A percentile compares a stretch with the other conserved stretches of the same genome.
These are phyloP conservation scores for Auricularia sp. DNA, from an alignment of 768 basidiomycete species.

Conservation along the genomic window DNA sequence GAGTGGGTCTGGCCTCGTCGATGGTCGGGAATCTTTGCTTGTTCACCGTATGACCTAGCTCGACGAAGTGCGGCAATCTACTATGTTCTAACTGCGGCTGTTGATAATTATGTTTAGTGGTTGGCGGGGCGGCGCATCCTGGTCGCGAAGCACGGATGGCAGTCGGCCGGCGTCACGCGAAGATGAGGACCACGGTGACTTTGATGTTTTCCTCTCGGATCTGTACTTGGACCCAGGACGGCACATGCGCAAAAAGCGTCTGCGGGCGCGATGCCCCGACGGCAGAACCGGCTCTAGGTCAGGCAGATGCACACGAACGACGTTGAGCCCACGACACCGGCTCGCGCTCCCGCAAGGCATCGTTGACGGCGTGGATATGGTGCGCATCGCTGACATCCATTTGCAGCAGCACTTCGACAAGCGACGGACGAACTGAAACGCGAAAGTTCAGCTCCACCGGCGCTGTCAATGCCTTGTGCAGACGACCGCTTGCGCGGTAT, in stretches of 20 bases:
- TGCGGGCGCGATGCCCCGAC: constrained; percentile 47
- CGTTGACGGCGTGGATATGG: constrained; percentile 56
- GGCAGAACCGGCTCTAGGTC: background rate
- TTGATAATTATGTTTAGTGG: constrained; percentile 28
- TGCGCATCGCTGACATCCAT: constrained; percentile 51
- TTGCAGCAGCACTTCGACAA: constrained; percentile 47
- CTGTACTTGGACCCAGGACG: constrained; percentile 42
- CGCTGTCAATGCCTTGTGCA: too few species aligned
- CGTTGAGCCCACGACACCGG: constrained; percentile 12
- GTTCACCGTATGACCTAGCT: constrained; percentile 74
- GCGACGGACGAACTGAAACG: constrained; percentile 61
- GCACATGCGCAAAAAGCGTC: constrained; percentile 20
- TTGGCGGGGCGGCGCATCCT: constrained; percentile 65
- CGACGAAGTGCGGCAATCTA: constrained; percentile 19
- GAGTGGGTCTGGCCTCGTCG: constrained; percentile 72
- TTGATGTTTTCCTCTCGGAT: constrained; percentile 75
- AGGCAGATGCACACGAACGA: background rate
- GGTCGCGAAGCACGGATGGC: constrained; percentile 25
- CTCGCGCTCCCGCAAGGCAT: constrained; percentile 48
- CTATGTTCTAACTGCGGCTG: constrained; percentile 2
- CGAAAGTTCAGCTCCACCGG: constrained; percentile 27
- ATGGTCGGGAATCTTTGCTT: constrained; percentile 73
- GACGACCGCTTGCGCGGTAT: too few species aligned
- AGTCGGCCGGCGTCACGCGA: constrained; percentile 61
- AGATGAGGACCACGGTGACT: constrained; percentile 83